Evolutionary conservation across 768 basidiomycete genomes (phyloP).

Genomic region (Suillus spraguei): DNA sequence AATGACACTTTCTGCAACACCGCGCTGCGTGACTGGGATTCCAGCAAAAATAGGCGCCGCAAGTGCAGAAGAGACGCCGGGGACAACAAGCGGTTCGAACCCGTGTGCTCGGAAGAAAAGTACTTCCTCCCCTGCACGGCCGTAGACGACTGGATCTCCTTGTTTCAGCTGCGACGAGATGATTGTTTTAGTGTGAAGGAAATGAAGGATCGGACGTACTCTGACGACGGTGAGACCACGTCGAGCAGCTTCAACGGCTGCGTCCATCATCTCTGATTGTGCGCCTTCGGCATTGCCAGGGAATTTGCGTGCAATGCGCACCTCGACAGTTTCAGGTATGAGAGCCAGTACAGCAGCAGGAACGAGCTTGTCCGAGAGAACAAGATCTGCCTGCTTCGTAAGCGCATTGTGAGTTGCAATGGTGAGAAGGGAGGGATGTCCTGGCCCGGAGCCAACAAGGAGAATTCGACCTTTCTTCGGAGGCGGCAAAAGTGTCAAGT

Average conservation of each 20-base stretch:
- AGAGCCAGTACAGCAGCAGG: constrained; percentile 84
- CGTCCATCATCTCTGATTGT: constrained; percentile 93
- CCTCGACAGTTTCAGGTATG: constrained; percentile 69
- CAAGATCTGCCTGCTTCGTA: constrained; percentile 78
- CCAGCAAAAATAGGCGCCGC: constrained; percentile 89
- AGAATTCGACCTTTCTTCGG: constrained; percentile 67
- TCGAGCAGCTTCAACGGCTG: constrained; percentile 80
- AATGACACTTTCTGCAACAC: constrained; percentile 86
- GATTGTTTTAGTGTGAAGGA: not conserved
- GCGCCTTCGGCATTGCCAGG: constrained; percentile 97
- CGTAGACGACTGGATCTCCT: constrained; percentile 96
- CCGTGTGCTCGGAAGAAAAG: constrained; percentile 88
- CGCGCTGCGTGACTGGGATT: constrained; percentile 94
- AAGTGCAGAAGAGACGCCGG: constrained; percentile 88
- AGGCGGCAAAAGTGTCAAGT: constrained; percentile 19
- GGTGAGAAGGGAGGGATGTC: constrained; percentile 91
- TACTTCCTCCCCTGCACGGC: constrained; percentile 92
- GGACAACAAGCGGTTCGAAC: constrained; percentile 82
- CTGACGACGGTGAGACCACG: constrained; percentile 86
- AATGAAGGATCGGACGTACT: constrained; percentile 43
- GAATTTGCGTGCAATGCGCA: constrained; percentile 95
- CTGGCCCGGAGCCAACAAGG: constrained; percentile 93
- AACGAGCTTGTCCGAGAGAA: constrained; percentile 96
- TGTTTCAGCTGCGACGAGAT: constrained; percentile 74
- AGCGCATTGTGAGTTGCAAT: constrained; percentile 82